Evolutionary conservation across 805 yeast species (phyloP), one percentile per base, ranked within the genome.

Genomic region (Wickerhamomyces sydowiorum): DNA sequence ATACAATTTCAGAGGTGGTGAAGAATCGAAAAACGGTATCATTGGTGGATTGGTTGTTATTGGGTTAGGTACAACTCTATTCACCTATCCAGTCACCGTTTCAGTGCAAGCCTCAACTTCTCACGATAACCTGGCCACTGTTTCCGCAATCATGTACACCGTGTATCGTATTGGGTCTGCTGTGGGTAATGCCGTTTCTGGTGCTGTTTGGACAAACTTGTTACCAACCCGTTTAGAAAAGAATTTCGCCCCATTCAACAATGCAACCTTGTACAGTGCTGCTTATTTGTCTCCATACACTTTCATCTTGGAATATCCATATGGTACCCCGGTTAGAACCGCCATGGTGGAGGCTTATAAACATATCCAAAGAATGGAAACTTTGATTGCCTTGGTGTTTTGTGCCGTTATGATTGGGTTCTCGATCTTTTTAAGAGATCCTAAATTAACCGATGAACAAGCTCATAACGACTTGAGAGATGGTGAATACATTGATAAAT

Each of bases 51-150:
- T 76, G 46, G 73, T 78, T 52, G 60, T 82, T 10, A 62, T 80
- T 55, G 89, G 89, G 53, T 68, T 82, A 44, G 88, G 87, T 51
- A 82, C 85, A 30, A 84, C 86, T 5, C 71, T 81, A 62, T 80
- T 82, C 66, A 73, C 86, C 10, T 82, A 80, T 54, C 75, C 85
- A 14, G 69, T 78, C n/a, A 81, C 76, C 53, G 82, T 78, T 5
- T 74, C 84, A 20, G 70, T 80, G 44, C 81, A 78, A 54, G 63
- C 83, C 2, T 68, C 74, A 39, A 73, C 80, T 22, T 72, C 70
- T 42, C 90, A 83, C 60, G 86, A 80, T 57, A 69, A 77, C 62
- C 73, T 84, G 81, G 86, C 87, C 7, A 71, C 77, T 32, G 74
- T 78, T 32, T 72, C 81, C 36, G 74, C 87, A 5, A 56, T 82